Evolutionary conservation across 2,329 filamentous ascomycete species (phyloP), one percentile per base, ranked within the genome.

Genomic region (Trichoderma afroharzianum): DNA sequence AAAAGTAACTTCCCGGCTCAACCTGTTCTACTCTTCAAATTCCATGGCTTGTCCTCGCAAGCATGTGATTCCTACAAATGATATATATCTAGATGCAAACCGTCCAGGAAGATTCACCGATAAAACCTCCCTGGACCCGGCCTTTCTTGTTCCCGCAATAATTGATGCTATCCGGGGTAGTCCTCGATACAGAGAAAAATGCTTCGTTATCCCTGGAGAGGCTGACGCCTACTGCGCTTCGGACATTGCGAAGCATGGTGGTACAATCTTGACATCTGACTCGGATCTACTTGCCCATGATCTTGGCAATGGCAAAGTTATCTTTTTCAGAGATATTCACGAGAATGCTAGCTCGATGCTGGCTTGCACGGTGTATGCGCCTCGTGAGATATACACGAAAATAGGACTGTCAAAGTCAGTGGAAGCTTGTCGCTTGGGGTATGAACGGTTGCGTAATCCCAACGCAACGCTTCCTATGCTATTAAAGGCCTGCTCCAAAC

Each of bases 251-350:
- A 73, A 82, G 3, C 78, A 84, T 33, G 84, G 86, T 2, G 88
- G 88, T 0, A 83, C 84, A 2, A 86, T 94, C 15, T 81, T 98
- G 7, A 97, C 94, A 0, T 91, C 90, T n/a, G 95, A 98, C 77
- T 97, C 94, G 0, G 95, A 98, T 77, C 85, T 98, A 9, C 83
- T 97, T 0, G 85, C 95, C 0, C 91, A 95, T 78, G 87, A 93
- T 71, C 85, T 95, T 9, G 91, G 90, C 0, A 74, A 85, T 1
- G 91, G 91, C 0, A 83, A 85, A 1, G 89, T 97, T 0, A 83
- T 90, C 0, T 91, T 95, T 71, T 87, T 97, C 33, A 85, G 87
- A 70, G 91, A 93, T 62, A 79, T 95, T 1, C 84, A 88, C 39
- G 39, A 78, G 30, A 72, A 79, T 36, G 72, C 74, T 72, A 74